These are phyloP conservation scores for Aspergillus amoenus DNA, from an alignment of 2,329 filamentous ascomycete genomes.

Conservation along the genomic window DNA sequence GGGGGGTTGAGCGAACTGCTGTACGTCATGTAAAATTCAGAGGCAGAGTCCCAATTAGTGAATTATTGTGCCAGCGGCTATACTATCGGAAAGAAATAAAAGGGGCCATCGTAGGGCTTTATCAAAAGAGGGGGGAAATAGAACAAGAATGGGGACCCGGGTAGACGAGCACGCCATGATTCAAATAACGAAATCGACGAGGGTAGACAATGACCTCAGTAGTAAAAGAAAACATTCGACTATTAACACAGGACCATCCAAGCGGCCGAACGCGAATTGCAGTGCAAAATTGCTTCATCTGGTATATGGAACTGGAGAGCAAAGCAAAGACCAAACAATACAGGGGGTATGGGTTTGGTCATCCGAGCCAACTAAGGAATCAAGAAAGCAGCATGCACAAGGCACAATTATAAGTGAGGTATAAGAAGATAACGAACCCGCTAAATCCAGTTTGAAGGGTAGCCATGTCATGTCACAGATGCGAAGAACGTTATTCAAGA, in stretches of 20 bases:
- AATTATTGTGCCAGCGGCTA: conserved; percentile 10
- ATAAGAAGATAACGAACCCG: neutral
- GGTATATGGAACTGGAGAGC: conserved; percentile 4
- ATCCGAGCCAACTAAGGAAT: conserved; percentile 7
- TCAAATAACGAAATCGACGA: conserved; percentile 4
- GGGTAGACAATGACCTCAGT: neutral
- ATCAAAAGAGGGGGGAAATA: conserved; percentile 7
- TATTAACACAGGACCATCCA: conserved; percentile 11
- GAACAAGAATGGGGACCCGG: conserved; percentile 9
- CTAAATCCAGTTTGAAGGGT: conserved; percentile 7
- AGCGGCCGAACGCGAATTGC: neutral
- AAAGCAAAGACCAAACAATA: conserved; percentile 1
- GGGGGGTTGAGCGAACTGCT: neutral
- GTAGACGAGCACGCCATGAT: neutral
- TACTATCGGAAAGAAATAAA: conserved; percentile 1
- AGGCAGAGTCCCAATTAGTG: neutral
- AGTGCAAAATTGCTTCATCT: conserved; percentile 9
- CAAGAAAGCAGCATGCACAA: neutral
- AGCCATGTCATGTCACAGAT: conserved; percentile 11
- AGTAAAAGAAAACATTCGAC: neutral
- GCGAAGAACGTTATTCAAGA: conserved; percentile 18
- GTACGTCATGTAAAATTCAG: neutral
- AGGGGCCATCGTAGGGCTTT: neutral
- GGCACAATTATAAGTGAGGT: conserved; percentile 7
- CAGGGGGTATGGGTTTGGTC: conserved; percentile 7